Conservation (phyloP, 768 basidiomycete genomes). For the Xerocomellus intermedius region DNA sequence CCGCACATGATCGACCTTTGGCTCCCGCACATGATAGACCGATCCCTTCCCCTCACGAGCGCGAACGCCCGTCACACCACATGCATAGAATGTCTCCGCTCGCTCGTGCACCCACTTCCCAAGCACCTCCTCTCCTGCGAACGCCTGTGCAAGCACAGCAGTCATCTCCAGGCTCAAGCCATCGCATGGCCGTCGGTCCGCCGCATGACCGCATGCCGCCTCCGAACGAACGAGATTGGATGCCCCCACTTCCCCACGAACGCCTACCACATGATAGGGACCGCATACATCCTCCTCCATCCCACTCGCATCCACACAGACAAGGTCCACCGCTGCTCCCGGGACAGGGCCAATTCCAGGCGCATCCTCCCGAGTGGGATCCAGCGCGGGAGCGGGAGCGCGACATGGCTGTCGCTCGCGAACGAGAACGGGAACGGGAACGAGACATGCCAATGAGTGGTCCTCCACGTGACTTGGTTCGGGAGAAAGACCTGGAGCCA, state of each 20-base stretch:
- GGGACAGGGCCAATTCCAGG: conserved; percentile 33
- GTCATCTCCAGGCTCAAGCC: conserved; percentile 24
- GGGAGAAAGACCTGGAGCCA: conserved; percentile 26
- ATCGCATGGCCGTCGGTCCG: conserved; percentile 21
- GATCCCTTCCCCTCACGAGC: conserved; percentile 26
- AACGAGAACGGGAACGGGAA: conserved; percentile 29
- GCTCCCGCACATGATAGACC: conserved; percentile 24
- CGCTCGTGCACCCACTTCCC: conserved; percentile 17
- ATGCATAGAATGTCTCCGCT: conserved; percentile 27
- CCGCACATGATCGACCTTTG: conserved; percentile 20
- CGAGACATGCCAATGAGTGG: conserved; percentile 21
- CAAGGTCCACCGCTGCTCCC: conserved; percentile 22
- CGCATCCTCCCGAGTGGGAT: conserved; percentile 30
- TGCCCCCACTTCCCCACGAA: conserved; percentile 23
- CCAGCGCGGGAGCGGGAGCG: conserved; percentile 24
- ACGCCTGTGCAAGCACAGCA: conserved; percentile 17
- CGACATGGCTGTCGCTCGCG: conserved; percentile 16
- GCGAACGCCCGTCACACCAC: conserved; percentile 20
- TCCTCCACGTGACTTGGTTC: conserved; percentile 23
- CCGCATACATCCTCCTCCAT: conserved; percentile 30
- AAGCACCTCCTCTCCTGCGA: conserved; percentile 16
- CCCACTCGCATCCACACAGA: conserved; percentile 21
- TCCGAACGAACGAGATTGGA: conserved; percentile 26
- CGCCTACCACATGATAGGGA: conserved; percentile 24
- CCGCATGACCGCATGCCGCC: conserved; percentile 25